Base-by-base conservation (phyloP, 805 yeast genomes). In the Yarrowia osloensis region DNA sequence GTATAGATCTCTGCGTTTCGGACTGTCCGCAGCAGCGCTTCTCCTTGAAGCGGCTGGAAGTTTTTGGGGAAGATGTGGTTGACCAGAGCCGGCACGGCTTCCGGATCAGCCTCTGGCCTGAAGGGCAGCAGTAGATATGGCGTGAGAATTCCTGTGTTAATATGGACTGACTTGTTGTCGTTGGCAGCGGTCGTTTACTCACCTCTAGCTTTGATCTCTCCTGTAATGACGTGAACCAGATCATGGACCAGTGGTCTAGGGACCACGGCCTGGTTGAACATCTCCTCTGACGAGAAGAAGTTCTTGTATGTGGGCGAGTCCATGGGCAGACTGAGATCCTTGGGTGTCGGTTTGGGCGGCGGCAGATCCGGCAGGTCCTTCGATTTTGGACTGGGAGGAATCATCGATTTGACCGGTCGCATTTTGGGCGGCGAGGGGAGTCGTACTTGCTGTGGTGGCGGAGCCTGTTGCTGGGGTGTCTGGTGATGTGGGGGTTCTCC, bases 91-190 rank as follows among this genome's bases (percentile, higher is more conserved):
- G 87, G 82, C 29, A 91, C 79, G 55, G 84, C 86, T 47, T 80
- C 77, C 73, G 68, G 47, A 29, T 85, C 84, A 66, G 85, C 84
- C 69, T 86, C 85, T 0, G 93, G 88, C 66, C 97, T 78, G 77
- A 88, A 90, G 0, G 97, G 95, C 40, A 92, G 80, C 71, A 91
- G 81, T 1, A 92, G 75, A 66, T 87, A 87, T 7, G 96, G 96
- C 0, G 90, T 84, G 71, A 87, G 85, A 1, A 89, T 79, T 24
- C 73, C 73, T 71, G 55, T 22, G 29, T 29, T 31, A 31, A 31
- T 44, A 52, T n/a, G n/a, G n/a, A n/a, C n/a, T n/a, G n/a, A n/a
- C n/a, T n/a, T n/a, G n/a, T n/a, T n/a, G n/a, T n/a, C n/a, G n/a
- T n/a, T n/a, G n/a, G n/a, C n/a, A n/a, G n/a, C n/a, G n/a, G n/a